Conservation (phyloP, 345 rosid genomes). For the Rhizophora apiculata region DNA sequence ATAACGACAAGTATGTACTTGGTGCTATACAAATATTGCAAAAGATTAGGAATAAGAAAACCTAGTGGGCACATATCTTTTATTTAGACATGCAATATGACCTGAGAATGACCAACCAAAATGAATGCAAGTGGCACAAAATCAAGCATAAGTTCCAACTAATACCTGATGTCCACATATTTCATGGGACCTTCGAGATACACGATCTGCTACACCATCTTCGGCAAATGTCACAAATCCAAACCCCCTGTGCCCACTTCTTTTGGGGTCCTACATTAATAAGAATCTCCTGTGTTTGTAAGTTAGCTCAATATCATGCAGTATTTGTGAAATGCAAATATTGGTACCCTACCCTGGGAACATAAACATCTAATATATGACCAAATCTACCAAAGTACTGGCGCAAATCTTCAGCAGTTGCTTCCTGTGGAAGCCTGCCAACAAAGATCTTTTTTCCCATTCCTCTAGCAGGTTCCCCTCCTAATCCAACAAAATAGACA, state of each 20-base stretch:
- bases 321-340: neutral
- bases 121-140: neutral
- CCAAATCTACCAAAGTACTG: conserved; percentile 95
- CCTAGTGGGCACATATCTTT: too few species aligned
- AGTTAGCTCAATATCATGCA: conserved; percentile 1
- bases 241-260: conserved; percentile 94
- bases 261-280: conserved; percentile 72
- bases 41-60: too few species aligned
- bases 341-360: conserved; percentile 54
- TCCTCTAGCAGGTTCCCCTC: conserved; percentile 65
- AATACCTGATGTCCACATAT: conserved; percentile 96
- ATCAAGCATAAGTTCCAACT: neutral
- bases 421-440: conserved; percentile 98
- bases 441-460: conserved; percentile 90
- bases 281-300: conserved; percentile 9
- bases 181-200: conserved; percentile 83
- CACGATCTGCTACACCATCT: conserved; percentile 94
- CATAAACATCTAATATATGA: conserved; percentile 79
- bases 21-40: too few species aligned
- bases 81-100: too few species aligned
- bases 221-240: conserved; percentile 96
- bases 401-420: conserved; percentile 74
- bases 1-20: too few species aligned
- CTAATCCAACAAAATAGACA: conserved; percentile 32
- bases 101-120: neutral